phyloP scores from a whole-genome alignment of 768 basidiomycete species.

The Phanerochaete sordida region DNA sequence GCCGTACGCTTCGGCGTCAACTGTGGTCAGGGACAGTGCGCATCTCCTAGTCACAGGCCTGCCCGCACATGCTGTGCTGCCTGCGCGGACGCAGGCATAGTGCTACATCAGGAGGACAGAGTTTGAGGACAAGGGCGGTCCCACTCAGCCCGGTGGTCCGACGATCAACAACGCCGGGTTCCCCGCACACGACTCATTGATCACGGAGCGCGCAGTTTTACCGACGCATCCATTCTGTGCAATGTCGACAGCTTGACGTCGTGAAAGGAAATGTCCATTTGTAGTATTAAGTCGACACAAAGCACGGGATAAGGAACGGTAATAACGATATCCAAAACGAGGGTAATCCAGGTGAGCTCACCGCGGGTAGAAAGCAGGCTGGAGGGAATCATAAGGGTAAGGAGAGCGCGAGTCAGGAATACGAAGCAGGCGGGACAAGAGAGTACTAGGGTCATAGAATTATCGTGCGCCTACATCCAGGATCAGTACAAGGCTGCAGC shows the following conservation, averaged over 20 bases:
- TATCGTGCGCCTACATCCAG: constrained; percentile 19
- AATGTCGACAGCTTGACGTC: neutral
- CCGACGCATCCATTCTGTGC: neutral
- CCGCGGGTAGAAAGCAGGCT: neutral
- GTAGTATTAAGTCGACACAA: constrained; percentile 7
- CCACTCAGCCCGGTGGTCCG: neutral
- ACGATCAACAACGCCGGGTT: neutral
- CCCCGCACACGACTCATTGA: neutral
- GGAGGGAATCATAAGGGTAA: neutral
- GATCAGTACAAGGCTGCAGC: constrained; percentile 5
- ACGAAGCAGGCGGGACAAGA: constrained; percentile 6
- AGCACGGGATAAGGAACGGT: constrained; percentile 12
- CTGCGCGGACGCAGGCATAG: neutral
- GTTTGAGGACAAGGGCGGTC: neutral
- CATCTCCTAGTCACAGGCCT: neutral
- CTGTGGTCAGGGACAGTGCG: neutral
- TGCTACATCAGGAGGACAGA: neutral
- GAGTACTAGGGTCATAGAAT: constrained; percentile 17
- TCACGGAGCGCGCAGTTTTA: neutral
- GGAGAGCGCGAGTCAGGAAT: neutral
- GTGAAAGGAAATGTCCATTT: constrained; percentile 3
- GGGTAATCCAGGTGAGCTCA: constrained; percentile 10
- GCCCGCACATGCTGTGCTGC: neutral
- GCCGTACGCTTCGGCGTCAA: neutral
- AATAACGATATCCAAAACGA: constrained; percentile 17